phyloP scores from a whole-genome alignment of 75 land plant genomes.

The Gnetum montanum region DNA sequence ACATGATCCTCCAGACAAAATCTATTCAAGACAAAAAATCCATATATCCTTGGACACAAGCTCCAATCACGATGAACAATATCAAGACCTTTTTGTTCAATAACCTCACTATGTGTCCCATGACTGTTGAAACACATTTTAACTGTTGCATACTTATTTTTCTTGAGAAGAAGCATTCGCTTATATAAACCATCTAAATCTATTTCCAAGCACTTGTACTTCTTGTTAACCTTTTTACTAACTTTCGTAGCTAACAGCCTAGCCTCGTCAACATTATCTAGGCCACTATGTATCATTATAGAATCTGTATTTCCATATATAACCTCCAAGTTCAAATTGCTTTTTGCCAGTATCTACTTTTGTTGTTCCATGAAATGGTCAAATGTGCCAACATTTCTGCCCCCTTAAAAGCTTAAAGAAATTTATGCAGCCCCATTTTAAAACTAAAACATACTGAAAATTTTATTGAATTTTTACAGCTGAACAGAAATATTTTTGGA shows the following conservation, averaged over 20 bases:
- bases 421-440: too few species aligned
- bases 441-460: too few species aligned
- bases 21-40: constrained; percentile 78
- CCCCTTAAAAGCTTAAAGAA: too few species aligned
- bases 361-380: too few species aligned
- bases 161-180: constrained; percentile 92
- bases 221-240: constrained; percentile 94
- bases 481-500: too few species aligned
- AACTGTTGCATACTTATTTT: constrained; percentile 97
- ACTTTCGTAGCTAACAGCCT: constrained; percentile 67
- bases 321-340: constrained; percentile 81
- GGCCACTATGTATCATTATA: constrained; percentile 91
- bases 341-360: too few species aligned
- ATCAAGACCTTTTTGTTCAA: constrained; percentile 95
- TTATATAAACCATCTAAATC: constrained; percentile 97
- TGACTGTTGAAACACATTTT: constrained; percentile 62
- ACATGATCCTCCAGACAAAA: constrained; percentile 87
- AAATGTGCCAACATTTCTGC: too few species aligned
- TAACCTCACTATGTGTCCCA: constrained; percentile 73
- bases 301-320: constrained; percentile 99
- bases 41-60: constrained; percentile 84
- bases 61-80: constrained; percentile 99
- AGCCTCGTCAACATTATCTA: constrained; percentile 73
- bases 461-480: too few species aligned
- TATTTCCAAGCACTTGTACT: constrained; percentile 84